phyloP scores from a whole-genome alignment of 345 rosid species.

The Acer negundo region DNA sequence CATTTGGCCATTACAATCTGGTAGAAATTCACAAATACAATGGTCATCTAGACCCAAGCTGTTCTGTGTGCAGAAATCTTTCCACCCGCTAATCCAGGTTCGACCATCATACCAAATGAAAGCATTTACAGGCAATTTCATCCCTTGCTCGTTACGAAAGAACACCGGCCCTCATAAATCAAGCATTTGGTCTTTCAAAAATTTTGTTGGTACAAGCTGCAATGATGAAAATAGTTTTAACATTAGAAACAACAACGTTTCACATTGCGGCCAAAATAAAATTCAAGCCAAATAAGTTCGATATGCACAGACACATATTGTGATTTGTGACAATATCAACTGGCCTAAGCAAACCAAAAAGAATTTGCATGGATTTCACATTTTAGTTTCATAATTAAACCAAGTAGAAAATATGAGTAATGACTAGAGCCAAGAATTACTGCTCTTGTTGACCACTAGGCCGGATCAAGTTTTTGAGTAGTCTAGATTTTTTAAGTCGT shows the following conservation, averaged over 20 bases:
- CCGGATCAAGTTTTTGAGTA: not conserved
- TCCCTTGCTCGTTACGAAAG: conserved; percentile 8
- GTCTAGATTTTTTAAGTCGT: too few species aligned
- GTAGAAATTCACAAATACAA: conserved; percentile 19
- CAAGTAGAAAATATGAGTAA: too few species aligned
- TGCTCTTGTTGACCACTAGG: too few species aligned
- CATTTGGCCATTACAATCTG: not conserved
- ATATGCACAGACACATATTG: too few species aligned
- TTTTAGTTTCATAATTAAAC: too few species aligned
- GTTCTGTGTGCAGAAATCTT: not conserved
- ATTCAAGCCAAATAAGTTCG: not conserved
- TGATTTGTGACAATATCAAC: too few species aligned
- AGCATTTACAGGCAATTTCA: conserved; percentile 6
- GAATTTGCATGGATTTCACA: too few species aligned
- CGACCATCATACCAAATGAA: conserved; percentile 16
- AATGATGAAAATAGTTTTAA: not conserved
- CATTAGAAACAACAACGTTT: not conserved
- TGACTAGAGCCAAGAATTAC: too few species aligned
- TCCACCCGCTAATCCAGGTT: conserved; percentile 17
- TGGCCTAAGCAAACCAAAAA: too few species aligned
- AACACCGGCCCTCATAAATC: not conserved
- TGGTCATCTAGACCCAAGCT: not conserved
- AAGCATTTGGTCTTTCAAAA: conserved; percentile 8
- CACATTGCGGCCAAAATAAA: not conserved
- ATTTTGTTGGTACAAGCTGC: conserved; percentile 6